Conservation (phyloP, 257 asterid species). For the Solanum verrucosum region DNA sequence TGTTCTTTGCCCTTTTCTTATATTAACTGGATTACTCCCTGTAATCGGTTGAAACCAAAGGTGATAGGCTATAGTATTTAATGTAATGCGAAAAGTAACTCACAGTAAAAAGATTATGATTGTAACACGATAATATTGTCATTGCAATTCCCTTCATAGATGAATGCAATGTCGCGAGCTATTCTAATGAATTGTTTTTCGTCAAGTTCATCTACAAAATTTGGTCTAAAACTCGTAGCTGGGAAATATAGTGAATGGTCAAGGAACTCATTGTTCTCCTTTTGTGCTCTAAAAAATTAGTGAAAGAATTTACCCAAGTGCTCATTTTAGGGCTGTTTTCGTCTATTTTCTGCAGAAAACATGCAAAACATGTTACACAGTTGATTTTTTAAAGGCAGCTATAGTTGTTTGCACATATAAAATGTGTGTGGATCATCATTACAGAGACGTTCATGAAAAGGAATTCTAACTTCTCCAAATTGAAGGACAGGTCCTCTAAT, state of each 20-base stretch:
- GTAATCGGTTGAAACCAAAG: not conserved
- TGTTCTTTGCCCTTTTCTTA: not conserved
- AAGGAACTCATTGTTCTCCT: not conserved
- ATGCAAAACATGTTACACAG: not conserved
- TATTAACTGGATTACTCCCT: not conserved
- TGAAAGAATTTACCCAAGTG: not conserved
- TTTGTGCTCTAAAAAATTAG: not conserved
- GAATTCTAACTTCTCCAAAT: not conserved
- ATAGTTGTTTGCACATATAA: not conserved
- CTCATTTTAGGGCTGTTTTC: not conserved
- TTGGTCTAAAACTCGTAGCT: not conserved
- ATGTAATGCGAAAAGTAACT: not conserved
- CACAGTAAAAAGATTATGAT: not conserved
- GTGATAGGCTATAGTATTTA: not conserved
- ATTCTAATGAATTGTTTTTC: not conserved
- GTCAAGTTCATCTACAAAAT: not conserved
- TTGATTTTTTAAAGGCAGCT: not conserved
- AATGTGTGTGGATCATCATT: not conserved
- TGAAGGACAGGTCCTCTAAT: not conserved
- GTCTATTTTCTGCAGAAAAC: not conserved
- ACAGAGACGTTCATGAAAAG: not conserved
- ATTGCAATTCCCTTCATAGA: not conserved
- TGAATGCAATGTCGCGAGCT: not conserved
- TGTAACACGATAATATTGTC: not conserved
- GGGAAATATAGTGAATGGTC: not conserved